Evolutionary conservation across 139 green algal genomes (phyloP).

Genomic region (Choricystis sp.): DNA sequence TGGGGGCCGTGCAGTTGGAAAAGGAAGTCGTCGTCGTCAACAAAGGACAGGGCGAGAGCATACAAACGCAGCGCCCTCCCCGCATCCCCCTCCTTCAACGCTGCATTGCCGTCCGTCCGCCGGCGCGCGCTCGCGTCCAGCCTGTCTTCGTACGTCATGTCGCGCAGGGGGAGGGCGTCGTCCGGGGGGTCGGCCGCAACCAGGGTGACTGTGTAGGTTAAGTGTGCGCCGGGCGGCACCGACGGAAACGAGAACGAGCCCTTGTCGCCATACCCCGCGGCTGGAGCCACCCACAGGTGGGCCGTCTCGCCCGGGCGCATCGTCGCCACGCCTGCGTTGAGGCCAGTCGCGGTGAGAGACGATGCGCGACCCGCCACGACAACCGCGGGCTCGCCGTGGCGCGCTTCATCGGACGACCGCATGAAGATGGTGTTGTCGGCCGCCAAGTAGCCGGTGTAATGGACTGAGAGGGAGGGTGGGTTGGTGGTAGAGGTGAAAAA

Average conservation of each 20-base stretch:
- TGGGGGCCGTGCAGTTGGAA: conserved; percentile 57
- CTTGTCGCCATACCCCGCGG: conserved; percentile 24
- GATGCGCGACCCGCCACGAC: conserved; percentile 52
- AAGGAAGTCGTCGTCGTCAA: conserved; percentile 67
- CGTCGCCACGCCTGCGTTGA: conserved; percentile 38
- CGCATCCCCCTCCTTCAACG: conserved; percentile 29
- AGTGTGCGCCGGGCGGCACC: conserved; percentile 37
- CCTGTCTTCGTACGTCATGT: conserved; percentile 21
- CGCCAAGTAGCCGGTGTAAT: conserved; percentile 34
- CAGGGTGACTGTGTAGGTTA: conserved; percentile 58
- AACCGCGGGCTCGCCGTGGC: conserved; percentile 15
- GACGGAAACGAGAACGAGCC: conserved; percentile 69
- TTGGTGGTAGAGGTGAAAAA: too few relatives aligned
- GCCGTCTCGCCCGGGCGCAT: conserved; percentile 45
- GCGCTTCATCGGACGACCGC: conserved; percentile 29
- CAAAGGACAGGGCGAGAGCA: conserved; percentile 45
- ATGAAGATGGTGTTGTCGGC: conserved; percentile 38
- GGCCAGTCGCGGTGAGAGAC: conserved; percentile 20
- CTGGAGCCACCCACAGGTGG: conserved; percentile 22
- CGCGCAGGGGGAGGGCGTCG: conserved; percentile 8
- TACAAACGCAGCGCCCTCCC: conserved; percentile 42
- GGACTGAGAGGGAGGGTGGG: conserved; percentile 28
- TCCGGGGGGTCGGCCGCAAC: conserved; percentile 38
- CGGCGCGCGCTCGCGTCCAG: conserved; percentile 52
- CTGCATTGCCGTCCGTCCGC: conserved; percentile 40